Evolutionary conservation across 169 alveolate species (phyloP).

Genomic region (Plasmodium sp.): DNA sequence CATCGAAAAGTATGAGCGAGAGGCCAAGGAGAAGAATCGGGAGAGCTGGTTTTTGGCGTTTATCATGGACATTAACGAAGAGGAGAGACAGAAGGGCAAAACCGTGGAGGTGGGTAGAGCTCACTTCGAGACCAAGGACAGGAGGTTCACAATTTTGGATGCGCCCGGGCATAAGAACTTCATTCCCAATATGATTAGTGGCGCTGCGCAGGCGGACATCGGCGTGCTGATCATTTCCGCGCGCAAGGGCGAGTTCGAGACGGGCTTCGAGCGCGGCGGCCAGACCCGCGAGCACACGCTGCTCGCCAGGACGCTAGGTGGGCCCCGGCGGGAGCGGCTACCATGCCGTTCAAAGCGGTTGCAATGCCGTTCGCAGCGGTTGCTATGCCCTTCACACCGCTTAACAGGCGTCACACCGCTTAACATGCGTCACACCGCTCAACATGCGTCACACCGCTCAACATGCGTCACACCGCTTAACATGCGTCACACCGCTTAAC

Average conservation of each 20-base stretch:
- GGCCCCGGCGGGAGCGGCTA: background rate
- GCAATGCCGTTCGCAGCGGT: no score
- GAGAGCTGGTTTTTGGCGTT: conserved; percentile 99
- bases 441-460: no score
- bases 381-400: no score
- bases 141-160: conserved; percentile 98
- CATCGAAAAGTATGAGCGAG: conserved; percentile 97
- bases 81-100: conserved; percentile 98
- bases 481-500: background rate
- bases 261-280: conserved; percentile 99
- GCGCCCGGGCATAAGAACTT: conserved; percentile 99
- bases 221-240: conserved; percentile 99
- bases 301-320: conserved; percentile 96
- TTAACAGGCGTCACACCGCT: no score
- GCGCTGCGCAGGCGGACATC: conserved; percentile 99
- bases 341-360: no score
- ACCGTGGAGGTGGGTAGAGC: conserved; percentile 99
- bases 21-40: conserved; percentile 98
- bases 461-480: background rate
- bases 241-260: conserved; percentile 98
- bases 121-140: conserved; percentile 92
- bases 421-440: background rate
- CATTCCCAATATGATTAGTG: conserved; percentile 99
- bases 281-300: conserved; percentile 99
- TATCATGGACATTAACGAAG: conserved; percentile 99